Evolutionary conservation across 1,284 basidiomycete species (phyloP).

Genomic region (Leccinum griseonigrum): DNA sequence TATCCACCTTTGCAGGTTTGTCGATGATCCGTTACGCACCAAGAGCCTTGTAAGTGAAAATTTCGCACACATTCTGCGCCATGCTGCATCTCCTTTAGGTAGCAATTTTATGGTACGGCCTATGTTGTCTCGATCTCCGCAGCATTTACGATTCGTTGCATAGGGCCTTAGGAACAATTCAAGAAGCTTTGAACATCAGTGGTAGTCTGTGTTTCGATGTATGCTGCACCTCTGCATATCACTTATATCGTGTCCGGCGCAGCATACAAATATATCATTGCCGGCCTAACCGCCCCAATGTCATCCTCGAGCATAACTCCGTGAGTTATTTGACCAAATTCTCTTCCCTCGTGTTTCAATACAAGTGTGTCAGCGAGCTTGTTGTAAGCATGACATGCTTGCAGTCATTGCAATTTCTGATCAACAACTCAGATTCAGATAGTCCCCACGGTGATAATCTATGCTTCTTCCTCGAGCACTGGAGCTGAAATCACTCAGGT

Average conservation of each 20-base stretch:
- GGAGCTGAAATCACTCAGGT: slow-evolving; percentile 2
- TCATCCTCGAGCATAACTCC: neutral
- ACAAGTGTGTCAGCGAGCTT: neutral
- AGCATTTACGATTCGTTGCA: neutral
- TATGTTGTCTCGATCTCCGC: neutral
- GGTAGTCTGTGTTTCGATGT: neutral
- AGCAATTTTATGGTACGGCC: neutral
- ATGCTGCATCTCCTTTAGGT: neutral
- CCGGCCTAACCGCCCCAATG: neutral
- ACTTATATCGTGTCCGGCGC: neutral
- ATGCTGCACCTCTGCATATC: neutral
- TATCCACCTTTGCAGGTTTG: slow-evolving; percentile 6
- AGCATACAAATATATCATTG: neutral
- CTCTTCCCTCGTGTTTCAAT: neutral
- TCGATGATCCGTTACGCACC: neutral
- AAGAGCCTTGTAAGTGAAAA: slow-evolving; percentile 10
- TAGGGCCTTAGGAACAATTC: neutral
- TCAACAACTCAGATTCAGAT: neutral
- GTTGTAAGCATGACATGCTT: neutral
- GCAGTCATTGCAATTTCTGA: neutral
- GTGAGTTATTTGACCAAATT: neutral
- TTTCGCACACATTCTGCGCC: neutral
- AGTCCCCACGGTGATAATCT: neutral
- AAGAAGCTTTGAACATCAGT: slow-evolving; percentile 7
- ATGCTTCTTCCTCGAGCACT: neutral